Evolutionary conservation across 2,329 filamentous ascomycete genomes (phyloP).

Genomic region (Scytalidium lignicola): DNA sequence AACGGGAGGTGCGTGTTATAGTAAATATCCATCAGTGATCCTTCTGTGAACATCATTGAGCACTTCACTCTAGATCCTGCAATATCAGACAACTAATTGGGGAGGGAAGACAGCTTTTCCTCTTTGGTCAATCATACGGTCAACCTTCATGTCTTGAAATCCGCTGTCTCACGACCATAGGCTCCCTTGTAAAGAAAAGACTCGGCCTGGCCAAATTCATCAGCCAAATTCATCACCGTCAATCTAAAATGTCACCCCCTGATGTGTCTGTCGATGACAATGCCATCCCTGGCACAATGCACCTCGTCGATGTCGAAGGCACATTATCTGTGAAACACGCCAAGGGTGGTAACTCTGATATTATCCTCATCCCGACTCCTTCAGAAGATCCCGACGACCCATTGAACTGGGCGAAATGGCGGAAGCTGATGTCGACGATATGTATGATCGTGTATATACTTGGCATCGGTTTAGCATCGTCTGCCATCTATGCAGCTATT

Average conservation of each 20-base stretch:
- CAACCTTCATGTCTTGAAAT: too few species aligned
- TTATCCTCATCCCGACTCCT: constrained; percentile 25
- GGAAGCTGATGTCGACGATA: constrained; percentile 26
- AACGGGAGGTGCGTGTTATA: too few species aligned
- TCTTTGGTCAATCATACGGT: too few species aligned
- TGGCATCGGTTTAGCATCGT: constrained; percentile 40
- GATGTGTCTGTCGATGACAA: neutral
- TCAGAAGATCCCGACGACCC: constrained; percentile 33
- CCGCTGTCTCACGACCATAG: too few species aligned
- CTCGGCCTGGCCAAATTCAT: neutral
- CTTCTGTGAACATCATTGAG: too few species aligned
- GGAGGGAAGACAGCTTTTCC: too few species aligned
- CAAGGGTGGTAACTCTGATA: constrained; percentile 15
- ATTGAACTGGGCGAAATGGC: constrained; percentile 28
- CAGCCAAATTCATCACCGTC: neutral
- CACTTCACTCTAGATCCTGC: too few species aligned
- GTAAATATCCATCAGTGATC: too few species aligned
- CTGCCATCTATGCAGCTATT: constrained; percentile 43
- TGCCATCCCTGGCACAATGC: constrained; percentile 20
- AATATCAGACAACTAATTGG: too few species aligned
- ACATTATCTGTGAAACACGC: constrained; percentile 17
- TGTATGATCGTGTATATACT: constrained; percentile 36
- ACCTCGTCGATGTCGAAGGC: constrained; percentile 23
- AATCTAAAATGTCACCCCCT: neutral
- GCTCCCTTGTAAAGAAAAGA: too few species aligned